Evolutionary conservation across 75 land plant genomes (phyloP).

Genomic region (Adiantum capillusveneris): DNA sequence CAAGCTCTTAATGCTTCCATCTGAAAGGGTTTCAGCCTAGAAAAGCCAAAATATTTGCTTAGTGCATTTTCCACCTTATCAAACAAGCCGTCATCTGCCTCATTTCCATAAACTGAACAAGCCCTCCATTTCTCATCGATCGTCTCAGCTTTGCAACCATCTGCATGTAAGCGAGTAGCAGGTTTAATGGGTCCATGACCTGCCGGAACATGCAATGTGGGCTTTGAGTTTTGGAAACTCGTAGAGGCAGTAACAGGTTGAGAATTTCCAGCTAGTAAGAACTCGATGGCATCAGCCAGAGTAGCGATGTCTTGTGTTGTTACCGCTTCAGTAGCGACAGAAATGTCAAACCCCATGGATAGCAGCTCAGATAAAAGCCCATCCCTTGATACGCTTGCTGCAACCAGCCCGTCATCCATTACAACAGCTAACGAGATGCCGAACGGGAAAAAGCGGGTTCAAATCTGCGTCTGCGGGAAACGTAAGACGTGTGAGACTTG

Average conservation of each 20-base stretch:
- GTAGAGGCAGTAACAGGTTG: neutral
- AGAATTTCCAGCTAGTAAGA: slow-evolving; percentile 12
- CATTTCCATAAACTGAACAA: neutral
- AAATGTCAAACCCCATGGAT: slow-evolving; percentile 22
- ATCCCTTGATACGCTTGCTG: slow-evolving; percentile 3
- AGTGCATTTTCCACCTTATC: slow-evolving; percentile 14
- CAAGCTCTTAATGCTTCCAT: slow-evolving; percentile 66
- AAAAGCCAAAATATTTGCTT: slow-evolving; percentile 50
- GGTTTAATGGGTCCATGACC: no score
- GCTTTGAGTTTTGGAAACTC: no score
- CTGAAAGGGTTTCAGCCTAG: slow-evolving; percentile 61
- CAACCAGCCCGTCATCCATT: no score
- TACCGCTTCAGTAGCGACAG: slow-evolving; percentile 10
- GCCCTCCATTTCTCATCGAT: no score
- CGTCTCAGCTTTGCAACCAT: neutral
- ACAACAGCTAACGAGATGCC: no score
- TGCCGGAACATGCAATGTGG: no score
- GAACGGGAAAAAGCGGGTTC: no score
- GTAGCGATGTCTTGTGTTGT: neutral
- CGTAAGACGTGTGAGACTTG: no score
- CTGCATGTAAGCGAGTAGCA: no score
- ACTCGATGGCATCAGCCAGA: slow-evolving; percentile 14
- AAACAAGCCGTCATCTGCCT: neutral
- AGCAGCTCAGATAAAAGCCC: slow-evolving; percentile 14
- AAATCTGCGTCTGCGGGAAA: no score